These are phyloP conservation scores for Canavalia ensiformis DNA, from an alignment of 306 rosid species.

Conservation along the genomic window DNA sequence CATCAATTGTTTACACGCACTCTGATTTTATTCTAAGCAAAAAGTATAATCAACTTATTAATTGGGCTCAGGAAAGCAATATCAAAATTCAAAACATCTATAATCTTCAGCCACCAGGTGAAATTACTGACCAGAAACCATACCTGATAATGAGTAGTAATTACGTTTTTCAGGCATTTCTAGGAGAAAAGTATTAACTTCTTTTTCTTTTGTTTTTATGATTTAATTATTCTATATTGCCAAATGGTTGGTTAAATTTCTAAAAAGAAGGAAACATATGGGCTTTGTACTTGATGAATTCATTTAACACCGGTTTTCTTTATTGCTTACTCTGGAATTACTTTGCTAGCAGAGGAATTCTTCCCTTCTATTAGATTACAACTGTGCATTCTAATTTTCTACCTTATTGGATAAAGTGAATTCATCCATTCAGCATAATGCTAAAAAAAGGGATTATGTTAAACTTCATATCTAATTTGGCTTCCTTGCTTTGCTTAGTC, in stretches of 20 bases:
- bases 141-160: conserved; percentile 11
- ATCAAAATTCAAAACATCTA: conserved; percentile 20
- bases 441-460: not conserved
- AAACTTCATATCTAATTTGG: not conserved
- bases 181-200: conserved; percentile 3
- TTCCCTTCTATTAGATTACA: conserved; percentile 1
- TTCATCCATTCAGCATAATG: conserved; percentile 31
- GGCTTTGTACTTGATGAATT: conserved; percentile 8
- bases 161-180: conserved; percentile 20
- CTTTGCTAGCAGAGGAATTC: conserved; percentile 10
- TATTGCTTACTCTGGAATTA: conserved; percentile 13
- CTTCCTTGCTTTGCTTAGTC: not conserved
- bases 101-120: conserved; percentile 21
- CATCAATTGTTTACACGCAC: not conserved
- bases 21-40: conserved; percentile 16
- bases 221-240: conserved; percentile 13
- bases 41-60: not conserved
- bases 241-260: conserved; percentile 19
- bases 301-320: conserved; percentile 27
- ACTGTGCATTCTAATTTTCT: conserved; percentile 13
- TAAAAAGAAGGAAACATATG: not conserved
- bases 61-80: not conserved
- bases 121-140: conserved; percentile 25
- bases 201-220: conserved; percentile 12
- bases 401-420: not conserved